Evolutionary conservation across 2,329 filamentous ascomycete species (phyloP).

Genomic region (Metarhizium anisopliae): DNA sequence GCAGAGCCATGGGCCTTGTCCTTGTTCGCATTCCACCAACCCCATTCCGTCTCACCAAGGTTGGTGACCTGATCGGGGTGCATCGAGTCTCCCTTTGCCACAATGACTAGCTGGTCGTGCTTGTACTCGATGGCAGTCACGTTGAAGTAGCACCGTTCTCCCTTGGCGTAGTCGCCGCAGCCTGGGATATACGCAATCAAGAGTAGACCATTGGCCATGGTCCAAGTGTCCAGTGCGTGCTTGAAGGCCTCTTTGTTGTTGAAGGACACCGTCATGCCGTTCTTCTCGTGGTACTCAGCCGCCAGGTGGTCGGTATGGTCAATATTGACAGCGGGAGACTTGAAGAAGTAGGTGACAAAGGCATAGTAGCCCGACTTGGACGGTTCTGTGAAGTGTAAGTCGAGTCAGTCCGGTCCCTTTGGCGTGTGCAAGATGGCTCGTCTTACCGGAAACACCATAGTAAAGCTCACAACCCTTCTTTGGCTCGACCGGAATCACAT

Average conservation of each 20-base stretch:
- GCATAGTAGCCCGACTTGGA: constrained; percentile 15
- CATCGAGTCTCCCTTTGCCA: constrained; percentile 12
- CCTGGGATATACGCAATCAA: constrained; percentile 17
- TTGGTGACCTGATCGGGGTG: constrained; percentile 14
- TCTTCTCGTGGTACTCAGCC: constrained; percentile 2
- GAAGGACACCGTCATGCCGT: constrained; percentile 11
- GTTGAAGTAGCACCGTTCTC: constrained; percentile 22
- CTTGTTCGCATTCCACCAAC: constrained; percentile 13
- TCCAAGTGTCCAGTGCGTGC: constrained; percentile 15
- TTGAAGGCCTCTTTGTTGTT: constrained; percentile 13
- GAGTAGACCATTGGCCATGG: constrained; percentile 10
- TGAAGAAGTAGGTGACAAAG: constrained; percentile 18
- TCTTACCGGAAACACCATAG: constrained; percentile 13
- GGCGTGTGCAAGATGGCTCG: background rate
- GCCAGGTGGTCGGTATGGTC: constrained; percentile 17
- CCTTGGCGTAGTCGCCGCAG: constrained; percentile 16
- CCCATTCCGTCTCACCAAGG: constrained; percentile 16
- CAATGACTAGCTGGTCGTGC: constrained; percentile 6
- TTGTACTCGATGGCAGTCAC: constrained; percentile 12
- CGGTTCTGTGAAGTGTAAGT: constrained; percentile 9
- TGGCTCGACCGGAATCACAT: constrained; percentile 15
- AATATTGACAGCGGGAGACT: constrained; percentile 19
- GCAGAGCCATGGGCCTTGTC: background rate
- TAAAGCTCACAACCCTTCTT: constrained; percentile 14
- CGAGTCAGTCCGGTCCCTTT: background rate